Base-by-base conservation (phyloP, 352 stramenopile genomes). In the Phytophthora tubulina region DNA sequence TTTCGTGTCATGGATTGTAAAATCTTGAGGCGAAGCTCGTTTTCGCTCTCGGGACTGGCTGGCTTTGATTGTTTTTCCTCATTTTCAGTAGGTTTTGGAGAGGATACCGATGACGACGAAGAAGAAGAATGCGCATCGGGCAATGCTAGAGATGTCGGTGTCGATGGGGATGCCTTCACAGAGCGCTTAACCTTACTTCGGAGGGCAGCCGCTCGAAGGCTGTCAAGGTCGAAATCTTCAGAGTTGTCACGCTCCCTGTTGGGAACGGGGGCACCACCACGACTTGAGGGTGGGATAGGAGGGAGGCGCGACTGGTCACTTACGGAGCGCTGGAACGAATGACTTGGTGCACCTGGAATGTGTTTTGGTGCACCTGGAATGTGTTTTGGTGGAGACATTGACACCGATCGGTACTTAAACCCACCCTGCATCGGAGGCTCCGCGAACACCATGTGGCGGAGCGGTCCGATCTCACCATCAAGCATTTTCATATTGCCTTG, bases 401-500 rank as follows among this genome's bases (percentile, higher is more conserved):
- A 68, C 13, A 81, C 51, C 5, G 31, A 75, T 32, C 75, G 79
- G 51, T 90, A 89, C 27, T 83, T 81, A 64, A 90, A 90, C 33
- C 72, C 75, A 33, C 68, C 74, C 10, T 66, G 41, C 27, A 63
- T 70, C 8, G 38, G 45, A 10, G 56, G 63, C 15, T 69, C 60
- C n/a, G 55, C 55, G 31, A 72, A 70, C 9, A 58, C 62, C 31
- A 35, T 36, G 17, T 66, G 61, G n/a, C 54, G 42, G 15, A 58
- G 56, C 4, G 59, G 48, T 14, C 60, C 46, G 36, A 44, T 17
- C 2, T 64, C 72, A n/a, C 63, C 66, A 48, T 67, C 52, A 48
- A 90, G 78, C 72, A 88, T 87, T 58, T 90, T 76, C 54, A 91
- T 79, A 46, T 62, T 72, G 35, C 84, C 85, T 70, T 91, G 84